A percentile compares a stretch with the other conserved stretches of the same genome.
phyloP scores from a whole-genome alignment of 129 eudicot species.

The Ambrosia trifida region DNA sequence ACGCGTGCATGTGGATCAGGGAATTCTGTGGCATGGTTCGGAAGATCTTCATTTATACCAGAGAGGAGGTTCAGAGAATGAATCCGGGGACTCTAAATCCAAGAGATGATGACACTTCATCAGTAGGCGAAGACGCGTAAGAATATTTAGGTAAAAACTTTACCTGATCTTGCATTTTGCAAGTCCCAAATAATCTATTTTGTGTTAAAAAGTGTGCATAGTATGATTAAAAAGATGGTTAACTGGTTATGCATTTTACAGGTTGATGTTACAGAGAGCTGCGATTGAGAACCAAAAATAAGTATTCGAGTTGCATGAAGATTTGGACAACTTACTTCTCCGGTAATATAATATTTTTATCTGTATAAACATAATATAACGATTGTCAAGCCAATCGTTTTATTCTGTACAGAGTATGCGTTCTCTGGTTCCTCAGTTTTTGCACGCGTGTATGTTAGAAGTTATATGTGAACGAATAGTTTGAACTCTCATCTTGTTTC shows the following conservation, averaged over 20 bases:
- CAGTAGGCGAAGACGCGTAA: slow-evolving; percentile 60
- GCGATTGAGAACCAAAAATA: slow-evolving; percentile 8
- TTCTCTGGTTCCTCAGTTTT: slow-evolving; percentile 11
- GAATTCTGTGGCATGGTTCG: slow-evolving; percentile 93
- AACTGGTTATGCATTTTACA: slow-evolving; percentile 18
- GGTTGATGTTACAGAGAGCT: slow-evolving; percentile 26
- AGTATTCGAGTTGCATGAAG: slow-evolving; percentile 28
- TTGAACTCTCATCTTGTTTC: slow-evolving; percentile 3
- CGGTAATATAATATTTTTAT: slow-evolving; percentile 33
- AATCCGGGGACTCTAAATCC: slow-evolving; percentile 62
- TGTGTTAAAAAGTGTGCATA: background rate
- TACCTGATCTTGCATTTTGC: background rate
- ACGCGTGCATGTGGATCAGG: slow-evolving; percentile 37
- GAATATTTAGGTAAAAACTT: slow-evolving; percentile 6
- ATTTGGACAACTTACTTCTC: slow-evolving; percentile 14
- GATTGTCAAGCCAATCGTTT: background rate
- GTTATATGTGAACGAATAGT: slow-evolving; percentile 30
- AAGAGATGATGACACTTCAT: slow-evolving; percentile 61
- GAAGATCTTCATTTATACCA: slow-evolving; percentile 80
- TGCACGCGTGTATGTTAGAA: slow-evolving; percentile 36
- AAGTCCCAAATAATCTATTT: background rate
- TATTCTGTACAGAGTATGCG: slow-evolving; percentile 36
- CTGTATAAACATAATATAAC: slow-evolving; percentile 27
- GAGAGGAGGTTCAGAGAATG: slow-evolving; percentile 89
- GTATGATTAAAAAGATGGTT: background rate